Percentiles rank a stretch among this genome's conserved stretches.
Evolutionary conservation across 228 moss, liverwort and hornwort genomes (phyloP).

Genomic region (Sphagnum magellanicum): DNA sequence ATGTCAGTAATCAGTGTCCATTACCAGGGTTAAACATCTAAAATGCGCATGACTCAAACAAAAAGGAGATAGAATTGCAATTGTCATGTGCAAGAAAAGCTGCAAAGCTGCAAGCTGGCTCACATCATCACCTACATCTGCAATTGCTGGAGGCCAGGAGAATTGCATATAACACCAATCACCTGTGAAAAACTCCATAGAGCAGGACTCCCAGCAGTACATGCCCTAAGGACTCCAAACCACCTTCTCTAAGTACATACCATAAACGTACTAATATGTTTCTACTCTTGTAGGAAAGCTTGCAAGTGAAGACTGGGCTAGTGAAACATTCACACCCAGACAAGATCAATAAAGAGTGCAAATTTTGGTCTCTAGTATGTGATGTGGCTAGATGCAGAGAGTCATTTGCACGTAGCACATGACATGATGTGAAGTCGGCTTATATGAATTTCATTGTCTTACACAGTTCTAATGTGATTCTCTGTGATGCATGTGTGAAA

Average conservation of each 20-base stretch:
- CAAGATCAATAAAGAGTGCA: constrained; percentile 40
- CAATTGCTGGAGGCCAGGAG: constrained; percentile 35
- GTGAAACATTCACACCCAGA: constrained; percentile 87
- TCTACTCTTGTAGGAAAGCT: constrained; percentile 41
- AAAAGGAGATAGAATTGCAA: constrained; percentile 41
- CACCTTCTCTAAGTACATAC: constrained; percentile 7
- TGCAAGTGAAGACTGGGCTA: constrained; percentile 69
- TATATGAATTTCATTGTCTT: no score
- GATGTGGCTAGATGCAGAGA: no score
- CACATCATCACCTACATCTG: constrained; percentile 31
- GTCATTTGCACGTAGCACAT: no score
- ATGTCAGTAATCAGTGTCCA: constrained; percentile 11
- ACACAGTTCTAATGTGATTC: neutral
- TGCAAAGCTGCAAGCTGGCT: constrained; percentile 51
- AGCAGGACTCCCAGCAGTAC: constrained; percentile 27
- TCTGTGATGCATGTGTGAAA: constrained; percentile 42
- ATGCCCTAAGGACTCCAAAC: constrained; percentile 16
- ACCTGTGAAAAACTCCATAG: constrained; percentile 14
- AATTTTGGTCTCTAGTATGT: constrained; percentile 87
- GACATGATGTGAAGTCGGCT: no score
- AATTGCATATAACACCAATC: constrained; percentile 12
- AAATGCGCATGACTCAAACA: constrained; percentile 12
- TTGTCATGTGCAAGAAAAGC: constrained; percentile 52
- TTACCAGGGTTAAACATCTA: constrained; percentile 20
- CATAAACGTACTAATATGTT: no score